Evolutionary conservation across 352 stramenopile species (phyloP).

Genomic region (Globisporangium recalcitrans): DNA sequence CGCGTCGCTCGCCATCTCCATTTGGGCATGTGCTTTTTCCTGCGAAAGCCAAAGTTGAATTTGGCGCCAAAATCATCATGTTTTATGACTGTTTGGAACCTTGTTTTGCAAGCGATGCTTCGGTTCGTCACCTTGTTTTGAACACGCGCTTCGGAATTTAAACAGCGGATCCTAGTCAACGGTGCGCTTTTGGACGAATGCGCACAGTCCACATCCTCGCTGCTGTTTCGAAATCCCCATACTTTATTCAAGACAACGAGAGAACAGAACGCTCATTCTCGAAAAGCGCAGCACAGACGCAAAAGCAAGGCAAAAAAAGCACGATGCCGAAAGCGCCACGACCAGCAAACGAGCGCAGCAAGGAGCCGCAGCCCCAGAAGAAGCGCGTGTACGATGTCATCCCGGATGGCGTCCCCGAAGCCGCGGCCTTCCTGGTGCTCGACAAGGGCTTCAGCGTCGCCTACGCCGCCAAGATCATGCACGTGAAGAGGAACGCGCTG

Average conservation of each 20-base stretch:
- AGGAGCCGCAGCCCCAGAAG: neutral
- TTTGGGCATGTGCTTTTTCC: conserved; percentile 2
- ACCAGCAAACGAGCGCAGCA: neutral
- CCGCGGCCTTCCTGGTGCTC: conserved; percentile 10
- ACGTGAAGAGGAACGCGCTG: conserved; percentile 10
- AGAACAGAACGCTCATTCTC: neutral
- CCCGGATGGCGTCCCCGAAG: conserved; percentile 8
- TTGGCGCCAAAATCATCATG: neutral
- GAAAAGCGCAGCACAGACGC: neutral
- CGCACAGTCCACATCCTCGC: neutral
- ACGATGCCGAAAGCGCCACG: conserved; percentile 4
- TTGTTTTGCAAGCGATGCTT: neutral
- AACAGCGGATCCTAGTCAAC: neutral
- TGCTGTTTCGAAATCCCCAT: neutral
- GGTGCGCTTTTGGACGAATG: neutral
- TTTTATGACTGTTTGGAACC: conserved; percentile 1
- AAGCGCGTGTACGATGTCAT: conserved; percentile 9
- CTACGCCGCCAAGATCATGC: conserved; percentile 9
- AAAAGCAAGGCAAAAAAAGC: neutral
- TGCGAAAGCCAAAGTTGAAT: neutral
- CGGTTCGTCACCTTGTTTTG: too few relatives aligned
- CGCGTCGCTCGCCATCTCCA: conserved; percentile 12
- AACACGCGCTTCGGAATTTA: neutral
- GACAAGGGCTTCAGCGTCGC: conserved; percentile 7
- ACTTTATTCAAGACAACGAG: conserved; percentile 2